Percentiles rank a stretch among this genome's conserved stretches.
Conservation (phyloP, 73 alveolate species). For the Blepharisma japonicum region DNA sequence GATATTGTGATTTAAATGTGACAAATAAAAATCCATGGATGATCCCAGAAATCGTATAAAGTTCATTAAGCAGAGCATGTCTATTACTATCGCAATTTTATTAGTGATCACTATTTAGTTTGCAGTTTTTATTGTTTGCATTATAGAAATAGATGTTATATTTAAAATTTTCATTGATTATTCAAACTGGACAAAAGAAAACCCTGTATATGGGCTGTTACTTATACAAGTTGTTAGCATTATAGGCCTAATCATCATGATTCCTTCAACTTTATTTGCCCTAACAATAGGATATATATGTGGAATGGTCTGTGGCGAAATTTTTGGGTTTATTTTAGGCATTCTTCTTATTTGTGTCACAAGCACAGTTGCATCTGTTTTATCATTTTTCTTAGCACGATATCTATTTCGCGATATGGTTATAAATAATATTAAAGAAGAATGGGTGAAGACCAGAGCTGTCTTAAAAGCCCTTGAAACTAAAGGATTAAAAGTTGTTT, state of each 20-base stretch:
- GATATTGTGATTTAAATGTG: too few species aligned
- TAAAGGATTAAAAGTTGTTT: conserved; percentile 8
- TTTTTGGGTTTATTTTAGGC: conserved; percentile 14
- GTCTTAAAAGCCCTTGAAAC: conserved; percentile 23
- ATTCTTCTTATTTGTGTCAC: not conserved
- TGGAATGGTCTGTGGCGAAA: conserved; percentile 3
- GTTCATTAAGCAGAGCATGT: too few species aligned
- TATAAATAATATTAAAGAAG: not conserved
- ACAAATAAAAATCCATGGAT: too few species aligned
- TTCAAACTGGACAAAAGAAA: conserved; percentile 18
- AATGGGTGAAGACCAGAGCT: not conserved
- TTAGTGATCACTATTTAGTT: not conserved
- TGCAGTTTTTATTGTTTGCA: not conserved
- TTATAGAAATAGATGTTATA: conserved; percentile 6
- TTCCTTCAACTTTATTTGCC: conserved; percentile 22
- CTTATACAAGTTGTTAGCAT: not conserved
- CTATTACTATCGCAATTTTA: too few species aligned
- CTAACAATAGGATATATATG: not conserved
- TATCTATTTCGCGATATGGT: conserved; percentile 5
- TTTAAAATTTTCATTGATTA: not conserved
- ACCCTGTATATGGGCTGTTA: conserved; percentile 7
- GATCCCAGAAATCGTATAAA: too few species aligned
- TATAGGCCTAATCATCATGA: not conserved
- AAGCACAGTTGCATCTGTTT: not conserved
- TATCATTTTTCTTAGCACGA: conserved; percentile 26